Evolutionary conservation across 345 rosid genomes (phyloP).

Genomic region (Geranium rotundifolium): DNA sequence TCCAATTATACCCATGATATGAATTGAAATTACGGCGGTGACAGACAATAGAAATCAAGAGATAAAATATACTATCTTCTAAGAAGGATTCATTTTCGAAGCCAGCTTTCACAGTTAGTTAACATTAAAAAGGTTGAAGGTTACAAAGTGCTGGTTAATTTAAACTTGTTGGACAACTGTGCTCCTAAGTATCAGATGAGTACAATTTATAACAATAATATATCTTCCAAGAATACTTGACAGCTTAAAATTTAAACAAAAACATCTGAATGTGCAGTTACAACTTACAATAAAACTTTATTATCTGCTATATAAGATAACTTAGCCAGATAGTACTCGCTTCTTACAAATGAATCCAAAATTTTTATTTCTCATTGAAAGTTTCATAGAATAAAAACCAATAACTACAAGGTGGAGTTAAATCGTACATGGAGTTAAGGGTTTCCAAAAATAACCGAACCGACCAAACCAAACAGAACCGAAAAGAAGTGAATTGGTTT

Average conservation of each 20-base stretch:
- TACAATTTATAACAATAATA: background rate
- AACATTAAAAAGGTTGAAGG: background rate
- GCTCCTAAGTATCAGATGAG: background rate
- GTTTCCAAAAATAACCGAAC: too few species aligned
- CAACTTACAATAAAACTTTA: too few species aligned
- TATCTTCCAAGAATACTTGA: background rate
- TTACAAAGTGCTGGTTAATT: background rate
- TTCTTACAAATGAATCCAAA: background rate
- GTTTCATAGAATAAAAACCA: background rate
- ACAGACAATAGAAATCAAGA: too few species aligned
- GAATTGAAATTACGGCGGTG: too few species aligned
- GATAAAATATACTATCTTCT: too few species aligned
- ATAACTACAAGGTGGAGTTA: background rate
- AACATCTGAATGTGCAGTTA: background rate
- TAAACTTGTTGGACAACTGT: background rate
- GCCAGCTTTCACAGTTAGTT: background rate
- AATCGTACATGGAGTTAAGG: too few species aligned
- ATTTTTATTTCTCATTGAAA: background rate
- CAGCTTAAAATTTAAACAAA: background rate
- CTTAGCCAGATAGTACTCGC: background rate
- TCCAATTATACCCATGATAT: too few species aligned
- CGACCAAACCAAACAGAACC: too few species aligned
- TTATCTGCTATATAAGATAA: background rate
- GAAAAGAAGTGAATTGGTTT: too few species aligned
- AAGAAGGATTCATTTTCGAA: background rate